Conservation (phyloP, 2,329 filamentous ascomycete species). For the Pseudogymnoascus sp. region DNA sequence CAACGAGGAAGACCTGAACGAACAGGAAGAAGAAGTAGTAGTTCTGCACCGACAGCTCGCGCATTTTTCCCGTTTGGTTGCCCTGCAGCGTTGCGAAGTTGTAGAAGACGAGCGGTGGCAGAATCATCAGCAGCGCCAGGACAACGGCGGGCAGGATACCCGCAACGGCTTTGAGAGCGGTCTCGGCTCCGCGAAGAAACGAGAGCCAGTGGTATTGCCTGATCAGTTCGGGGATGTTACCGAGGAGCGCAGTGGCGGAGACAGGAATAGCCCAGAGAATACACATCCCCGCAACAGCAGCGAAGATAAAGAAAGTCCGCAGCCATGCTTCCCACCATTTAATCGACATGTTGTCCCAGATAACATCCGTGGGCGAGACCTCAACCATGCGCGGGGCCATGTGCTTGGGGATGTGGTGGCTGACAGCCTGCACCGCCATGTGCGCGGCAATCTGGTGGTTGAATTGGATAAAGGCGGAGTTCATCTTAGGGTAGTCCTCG, state of each 20-base stretch:
- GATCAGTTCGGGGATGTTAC: slow-evolving; percentile 68
- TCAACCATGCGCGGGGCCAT: slow-evolving; percentile 94
- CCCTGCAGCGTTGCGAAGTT: slow-evolving; percentile 70
- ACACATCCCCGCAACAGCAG: slow-evolving; percentile 66
- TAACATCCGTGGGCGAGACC: slow-evolving; percentile 83
- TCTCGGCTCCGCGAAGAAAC: slow-evolving; percentile 60
- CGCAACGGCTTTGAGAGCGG: slow-evolving; percentile 59
- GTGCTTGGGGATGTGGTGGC: slow-evolving; percentile 83
- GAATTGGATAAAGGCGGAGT: slow-evolving; percentile 96
- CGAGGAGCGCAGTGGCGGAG: slow-evolving; percentile 76
- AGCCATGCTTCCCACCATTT: slow-evolving; percentile 85
- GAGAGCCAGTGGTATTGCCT: slow-evolving; percentile 59
- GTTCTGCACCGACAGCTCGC: slow-evolving; percentile 76
- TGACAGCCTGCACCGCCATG: slow-evolving; percentile 92
- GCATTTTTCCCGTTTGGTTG: slow-evolving; percentile 72
- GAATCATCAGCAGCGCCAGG: slow-evolving; percentile 68
- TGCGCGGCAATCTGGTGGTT: slow-evolving; percentile 96
- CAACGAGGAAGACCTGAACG: slow-evolving; percentile 86
- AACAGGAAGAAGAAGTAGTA: slow-evolving; percentile 96
- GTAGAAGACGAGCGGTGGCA: slow-evolving; percentile 74
- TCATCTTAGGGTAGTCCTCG: slow-evolving; percentile 86
- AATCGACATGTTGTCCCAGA: slow-evolving; percentile 97
- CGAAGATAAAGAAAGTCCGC: slow-evolving; percentile 54
- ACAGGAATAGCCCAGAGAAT: slow-evolving; percentile 89
- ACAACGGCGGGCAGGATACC: slow-evolving; percentile 80